Evolutionary conservation across 1,284 basidiomycete genomes (phyloP).

Genomic region (Schizophyllum commune): DNA sequence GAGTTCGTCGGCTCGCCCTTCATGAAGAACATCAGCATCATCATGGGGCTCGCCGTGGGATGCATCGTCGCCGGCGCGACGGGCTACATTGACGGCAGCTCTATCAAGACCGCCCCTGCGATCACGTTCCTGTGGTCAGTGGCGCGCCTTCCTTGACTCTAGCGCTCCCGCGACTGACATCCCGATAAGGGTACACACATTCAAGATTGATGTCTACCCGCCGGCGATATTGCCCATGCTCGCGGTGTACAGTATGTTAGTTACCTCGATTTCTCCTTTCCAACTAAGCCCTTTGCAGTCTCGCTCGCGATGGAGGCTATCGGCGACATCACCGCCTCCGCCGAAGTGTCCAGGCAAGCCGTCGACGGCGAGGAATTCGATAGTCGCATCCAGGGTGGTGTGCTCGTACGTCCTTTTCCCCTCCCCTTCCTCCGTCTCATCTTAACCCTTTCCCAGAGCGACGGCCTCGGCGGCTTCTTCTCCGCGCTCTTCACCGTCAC

Average conservation of each 20-base stretch:
- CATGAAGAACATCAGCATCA: constrained; percentile 71
- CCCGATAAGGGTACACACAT: constrained; percentile 57
- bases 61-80: constrained; percentile 72
- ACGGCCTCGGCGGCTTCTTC: constrained; percentile 68
- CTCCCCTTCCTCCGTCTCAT: not conserved
- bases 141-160: not conserved
- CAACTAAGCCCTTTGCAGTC: constrained; percentile 27
- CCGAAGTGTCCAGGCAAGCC: constrained; percentile 68
- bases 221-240: constrained; percentile 81
- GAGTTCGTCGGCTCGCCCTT: constrained; percentile 80
- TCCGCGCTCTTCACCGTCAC: constrained; percentile 78
- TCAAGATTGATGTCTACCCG: constrained; percentile 73
- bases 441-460: constrained; percentile 35
- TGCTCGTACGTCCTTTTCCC: constrained; percentile 45
- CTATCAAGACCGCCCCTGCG: constrained; percentile 57
- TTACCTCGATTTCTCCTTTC: not conserved
- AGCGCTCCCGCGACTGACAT: not conserved
- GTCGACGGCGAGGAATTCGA: constrained; percentile 72
- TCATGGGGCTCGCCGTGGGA: constrained; percentile 68
- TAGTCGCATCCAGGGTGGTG: constrained; percentile 76
- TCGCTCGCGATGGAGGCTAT: constrained; percentile 79
- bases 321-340: constrained; percentile 80
- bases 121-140: constrained; percentile 73
- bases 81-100: constrained; percentile 64
- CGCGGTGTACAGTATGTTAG: constrained; percentile 60